Percentiles rank a stretch among this genome's conserved stretches.
Conservation (phyloP, 108 stramenopile genomes). For the Nitzschia sp. region DNA sequence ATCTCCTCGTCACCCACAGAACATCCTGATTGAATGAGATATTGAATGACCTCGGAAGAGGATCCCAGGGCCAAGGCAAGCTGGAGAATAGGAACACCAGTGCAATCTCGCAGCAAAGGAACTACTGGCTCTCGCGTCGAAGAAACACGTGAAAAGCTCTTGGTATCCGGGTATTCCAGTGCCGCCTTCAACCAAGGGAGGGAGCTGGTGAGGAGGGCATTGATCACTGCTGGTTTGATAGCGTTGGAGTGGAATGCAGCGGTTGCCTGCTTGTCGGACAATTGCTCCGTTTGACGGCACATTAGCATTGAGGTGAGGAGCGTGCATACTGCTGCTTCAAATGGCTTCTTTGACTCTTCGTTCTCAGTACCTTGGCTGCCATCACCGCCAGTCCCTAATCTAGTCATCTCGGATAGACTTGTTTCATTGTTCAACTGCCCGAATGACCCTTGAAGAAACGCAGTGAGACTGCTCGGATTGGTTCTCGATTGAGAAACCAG, state of each 20-base stretch:
- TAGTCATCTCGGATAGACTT: too few relatives aligned
- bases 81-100: constrained; percentile 37
- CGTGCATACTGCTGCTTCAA: too few relatives aligned
- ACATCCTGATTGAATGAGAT: constrained; percentile 35
- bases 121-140: neutral
- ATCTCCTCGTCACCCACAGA: constrained; percentile 34
- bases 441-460: neutral
- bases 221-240: constrained; percentile 13
- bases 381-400: too few relatives aligned
- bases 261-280: too few relatives aligned
- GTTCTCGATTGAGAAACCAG: constrained; percentile 37
- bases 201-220: constrained; percentile 35
- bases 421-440: too few relatives aligned
- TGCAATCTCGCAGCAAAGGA: constrained; percentile 28
- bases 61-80: constrained; percentile 50
- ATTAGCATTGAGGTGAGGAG: too few relatives aligned
- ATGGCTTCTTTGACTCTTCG: too few relatives aligned
- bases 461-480: neutral
- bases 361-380: too few relatives aligned
- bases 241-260: neutral
- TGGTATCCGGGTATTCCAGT: neutral
- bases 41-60: constrained; percentile 17
- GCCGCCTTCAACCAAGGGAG: constrained; percentile 36
- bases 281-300: too few relatives aligned
- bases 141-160: neutral